Evolutionary conservation across 2,329 filamentous ascomycete genomes (phyloP).

Genomic region (Pseudogymnoascus sp.): DNA sequence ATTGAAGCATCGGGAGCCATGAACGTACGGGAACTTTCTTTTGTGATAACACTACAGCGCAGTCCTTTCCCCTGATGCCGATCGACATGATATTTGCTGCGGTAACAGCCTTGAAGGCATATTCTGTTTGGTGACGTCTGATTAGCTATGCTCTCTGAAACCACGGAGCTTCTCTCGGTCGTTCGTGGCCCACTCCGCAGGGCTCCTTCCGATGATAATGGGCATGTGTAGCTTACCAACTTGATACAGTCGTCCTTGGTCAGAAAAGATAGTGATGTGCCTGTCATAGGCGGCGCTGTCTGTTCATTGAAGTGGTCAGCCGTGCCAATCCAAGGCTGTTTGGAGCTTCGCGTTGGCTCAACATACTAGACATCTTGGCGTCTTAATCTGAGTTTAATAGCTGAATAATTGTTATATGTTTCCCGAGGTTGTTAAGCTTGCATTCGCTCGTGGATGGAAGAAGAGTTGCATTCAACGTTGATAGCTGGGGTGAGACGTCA

Average conservation of each 20-base stretch:
- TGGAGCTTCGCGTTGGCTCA: slow-evolving; percentile 10
- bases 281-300: slow-evolving; percentile 88
- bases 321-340: slow-evolving; percentile 1
- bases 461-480: background rate
- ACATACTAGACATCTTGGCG: slow-evolving; percentile 32
- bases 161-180: background rate
- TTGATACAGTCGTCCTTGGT: slow-evolving; percentile 98
- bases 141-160: slow-evolving; percentile 11
- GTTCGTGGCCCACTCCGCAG: background rate
- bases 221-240: slow-evolving; percentile 62
- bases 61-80: slow-evolving; percentile 91
- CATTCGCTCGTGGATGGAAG: background rate
- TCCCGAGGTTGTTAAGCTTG: background rate
- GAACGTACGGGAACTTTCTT: slow-evolving; percentile 94
- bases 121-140: slow-evolving; percentile 53
- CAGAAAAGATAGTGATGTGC: slow-evolving; percentile 99
- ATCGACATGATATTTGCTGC: slow-evolving; percentile 98
- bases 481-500: slow-evolving; percentile 9
- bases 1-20: slow-evolving; percentile 9
- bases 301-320: slow-evolving; percentile 31
- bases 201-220: background rate
- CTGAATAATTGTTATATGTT: background rate
- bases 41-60: slow-evolving; percentile 92
- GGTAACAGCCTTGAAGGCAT: slow-evolving; percentile 99
- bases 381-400: background rate